Conservation (phyloP, 306 rosid genomes). For the Delonix regia region DNA sequence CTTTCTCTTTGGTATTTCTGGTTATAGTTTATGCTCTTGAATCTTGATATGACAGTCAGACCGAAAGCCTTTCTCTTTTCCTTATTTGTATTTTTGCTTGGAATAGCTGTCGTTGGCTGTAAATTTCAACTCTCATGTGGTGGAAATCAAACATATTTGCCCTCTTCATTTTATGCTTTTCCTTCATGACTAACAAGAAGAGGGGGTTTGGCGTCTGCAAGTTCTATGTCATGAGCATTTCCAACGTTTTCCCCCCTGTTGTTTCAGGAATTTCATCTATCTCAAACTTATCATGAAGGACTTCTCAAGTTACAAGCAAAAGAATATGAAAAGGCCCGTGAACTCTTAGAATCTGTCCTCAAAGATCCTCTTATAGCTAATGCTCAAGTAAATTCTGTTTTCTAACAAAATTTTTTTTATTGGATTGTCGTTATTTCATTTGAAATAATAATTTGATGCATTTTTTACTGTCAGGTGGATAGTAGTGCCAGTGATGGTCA, state of each 20-base stretch:
- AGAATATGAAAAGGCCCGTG: slow-evolving; percentile 80
- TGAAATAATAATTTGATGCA: slow-evolving; percentile 22
- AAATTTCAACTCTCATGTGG: not conserved
- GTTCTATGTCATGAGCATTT: not conserved
- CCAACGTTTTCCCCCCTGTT: slow-evolving; percentile 3
- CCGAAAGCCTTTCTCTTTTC: not conserved
- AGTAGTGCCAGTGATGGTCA: slow-evolving; percentile 78
- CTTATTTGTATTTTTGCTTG: not conserved
- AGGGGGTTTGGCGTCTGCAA: not conserved
- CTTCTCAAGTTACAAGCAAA: slow-evolving; percentile 82
- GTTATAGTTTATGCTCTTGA: not conserved
- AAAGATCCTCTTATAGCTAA: slow-evolving; percentile 78
- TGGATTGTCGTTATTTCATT: slow-evolving; percentile 20
- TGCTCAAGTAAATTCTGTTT: slow-evolving; percentile 57
- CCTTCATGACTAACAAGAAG: not conserved
- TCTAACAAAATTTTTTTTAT: not conserved
- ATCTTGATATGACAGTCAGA: not conserved
- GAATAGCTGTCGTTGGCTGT: not conserved
- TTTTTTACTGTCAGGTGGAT: slow-evolving; percentile 60
- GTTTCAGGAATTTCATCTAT: slow-evolving; percentile 88
- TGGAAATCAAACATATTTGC: not conserved
- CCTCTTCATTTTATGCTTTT: not conserved
- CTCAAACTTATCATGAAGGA: slow-evolving; percentile 95
- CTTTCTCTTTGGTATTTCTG: not conserved
- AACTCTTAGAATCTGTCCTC: slow-evolving; percentile 82